Percentiles rank a stretch among this genome's conserved stretches.
Evolutionary conservation across 164 flowering plant genomes (phyloP).

Genomic region (Stephania japonica): DNA sequence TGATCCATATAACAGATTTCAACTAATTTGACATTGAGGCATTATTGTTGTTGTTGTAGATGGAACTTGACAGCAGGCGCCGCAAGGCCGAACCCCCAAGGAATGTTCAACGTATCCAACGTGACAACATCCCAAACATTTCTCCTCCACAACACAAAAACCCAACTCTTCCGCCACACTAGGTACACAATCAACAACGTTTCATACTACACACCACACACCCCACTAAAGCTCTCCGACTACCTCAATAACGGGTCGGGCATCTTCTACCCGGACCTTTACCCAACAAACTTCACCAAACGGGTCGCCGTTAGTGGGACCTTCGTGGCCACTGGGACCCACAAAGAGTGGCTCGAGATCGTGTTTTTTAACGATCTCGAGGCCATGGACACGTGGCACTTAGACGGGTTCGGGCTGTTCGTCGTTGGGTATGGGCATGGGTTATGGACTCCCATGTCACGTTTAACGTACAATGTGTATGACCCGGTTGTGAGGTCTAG

Average conservation of each 20-base stretch:
- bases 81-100: constrained; percentile 79
- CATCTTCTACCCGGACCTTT: constrained; percentile 45
- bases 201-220: constrained; percentile 32
- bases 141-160: constrained; percentile 28
- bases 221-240: constrained; percentile 69
- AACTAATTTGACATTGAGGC: not conserved
- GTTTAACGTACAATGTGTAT: constrained; percentile 31
- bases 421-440: constrained; percentile 64
- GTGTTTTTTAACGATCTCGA: constrained; percentile 41
- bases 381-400: constrained; percentile 59
- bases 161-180: constrained; percentile 14
- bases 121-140: constrained; percentile 44
- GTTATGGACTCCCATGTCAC: constrained; percentile 29
- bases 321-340: constrained; percentile 39
- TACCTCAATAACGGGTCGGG: constrained; percentile 36
- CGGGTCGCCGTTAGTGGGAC: constrained; percentile 21
- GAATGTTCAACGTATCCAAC: constrained; percentile 51
- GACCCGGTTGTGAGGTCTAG: constrained; percentile 58
- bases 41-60: not conserved
- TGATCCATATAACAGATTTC: no score
- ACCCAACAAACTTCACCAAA: constrained; percentile 26
- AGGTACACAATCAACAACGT: constrained; percentile 48
- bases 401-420: constrained; percentile 64
- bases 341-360: constrained; percentile 61
- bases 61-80: constrained; percentile 43